Conservation (phyloP, 352 stramenopile genomes). For the Phytopythium delawarense region DNA sequence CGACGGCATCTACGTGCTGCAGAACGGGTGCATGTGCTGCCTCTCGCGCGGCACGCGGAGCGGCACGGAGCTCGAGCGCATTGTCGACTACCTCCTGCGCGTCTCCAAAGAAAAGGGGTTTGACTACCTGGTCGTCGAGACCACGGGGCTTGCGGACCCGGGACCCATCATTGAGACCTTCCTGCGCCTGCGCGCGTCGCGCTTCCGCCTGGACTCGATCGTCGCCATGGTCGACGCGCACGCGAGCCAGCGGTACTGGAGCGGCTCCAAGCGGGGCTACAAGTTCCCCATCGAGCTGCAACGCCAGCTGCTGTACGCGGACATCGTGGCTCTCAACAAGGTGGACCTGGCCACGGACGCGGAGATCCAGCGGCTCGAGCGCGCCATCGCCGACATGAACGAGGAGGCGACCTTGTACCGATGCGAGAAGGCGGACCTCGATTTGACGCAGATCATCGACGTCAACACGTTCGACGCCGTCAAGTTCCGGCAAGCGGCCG, state of each 20-base stretch:
- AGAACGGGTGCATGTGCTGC: constrained; percentile 99
- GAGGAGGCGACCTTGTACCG: constrained; percentile 37
- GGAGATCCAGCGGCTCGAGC: constrained; percentile 28
- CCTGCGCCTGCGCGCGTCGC: constrained; percentile 84
- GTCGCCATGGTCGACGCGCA: constrained; percentile 94
- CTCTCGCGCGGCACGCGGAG: constrained; percentile 89
- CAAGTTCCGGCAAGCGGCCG: constrained; percentile 30
- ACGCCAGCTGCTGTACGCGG: constrained; percentile 60
- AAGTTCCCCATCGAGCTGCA: constrained; percentile 58
- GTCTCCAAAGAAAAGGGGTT: constrained; percentile 82
- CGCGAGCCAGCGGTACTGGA: constrained; percentile 45
- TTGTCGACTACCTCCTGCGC: constrained; percentile 84
- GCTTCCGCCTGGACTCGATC: constrained; percentile 94
- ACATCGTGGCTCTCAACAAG: constrained; percentile 75
- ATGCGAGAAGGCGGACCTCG: constrained; percentile 50
- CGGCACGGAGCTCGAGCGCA: constrained; percentile 87
- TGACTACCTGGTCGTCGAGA: constrained; percentile 97
- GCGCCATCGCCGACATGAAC: constrained; percentile 35
- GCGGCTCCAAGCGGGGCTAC: constrained; percentile 12
- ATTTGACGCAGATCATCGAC: constrained; percentile 49
- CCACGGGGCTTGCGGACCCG: constrained; percentile 94
- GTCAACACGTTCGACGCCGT: constrained; percentile 73
- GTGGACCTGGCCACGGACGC: constrained; percentile 42
- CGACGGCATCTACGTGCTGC: constrained; percentile 94
- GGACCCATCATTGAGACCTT: constrained; percentile 97